Evolutionary conservation across 257 asterid species (phyloP).

Genomic region (Scutellaria minor): DNA sequence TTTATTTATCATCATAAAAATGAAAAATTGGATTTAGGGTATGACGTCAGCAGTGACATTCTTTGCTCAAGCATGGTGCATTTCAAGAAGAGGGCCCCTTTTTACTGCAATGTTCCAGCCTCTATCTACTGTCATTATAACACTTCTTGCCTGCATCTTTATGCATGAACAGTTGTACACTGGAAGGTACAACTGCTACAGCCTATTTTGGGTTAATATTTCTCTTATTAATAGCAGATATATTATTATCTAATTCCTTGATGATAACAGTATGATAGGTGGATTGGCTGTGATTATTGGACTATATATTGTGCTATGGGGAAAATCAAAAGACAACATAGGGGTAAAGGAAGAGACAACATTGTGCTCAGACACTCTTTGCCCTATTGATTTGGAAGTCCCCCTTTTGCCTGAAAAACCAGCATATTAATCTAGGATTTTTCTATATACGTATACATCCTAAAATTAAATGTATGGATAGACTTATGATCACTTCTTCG

Average conservation of each 20-base stretch:
- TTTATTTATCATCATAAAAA: no score
- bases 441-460: no score
- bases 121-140: slow-evolving; percentile 52
- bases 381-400: background rate
- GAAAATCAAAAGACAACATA: slow-evolving; percentile 42
- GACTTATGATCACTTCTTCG: no score
- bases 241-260: background rate
- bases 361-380: background rate
- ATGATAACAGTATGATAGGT: slow-evolving; percentile 50
- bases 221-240: background rate
- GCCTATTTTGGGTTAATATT: background rate
- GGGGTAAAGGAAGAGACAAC: background rate
- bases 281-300: slow-evolving; percentile 65
- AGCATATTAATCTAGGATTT: background rate
- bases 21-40: background rate
- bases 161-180: slow-evolving; percentile 61
- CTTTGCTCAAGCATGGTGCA: slow-evolving; percentile 52
- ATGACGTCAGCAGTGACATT: slow-evolving; percentile 17
- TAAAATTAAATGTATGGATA: no score
- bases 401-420: background rate
- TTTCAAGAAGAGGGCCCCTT: slow-evolving; percentile 59
- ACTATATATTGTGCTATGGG: slow-evolving; percentile 69
- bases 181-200: slow-evolving; percentile 57
- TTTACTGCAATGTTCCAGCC: slow-evolving; percentile 78
- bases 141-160: slow-evolving; percentile 50